Evolutionary conservation across 805 yeast species (phyloP).

Genomic region (Phaffomyces antillensis): DNA sequence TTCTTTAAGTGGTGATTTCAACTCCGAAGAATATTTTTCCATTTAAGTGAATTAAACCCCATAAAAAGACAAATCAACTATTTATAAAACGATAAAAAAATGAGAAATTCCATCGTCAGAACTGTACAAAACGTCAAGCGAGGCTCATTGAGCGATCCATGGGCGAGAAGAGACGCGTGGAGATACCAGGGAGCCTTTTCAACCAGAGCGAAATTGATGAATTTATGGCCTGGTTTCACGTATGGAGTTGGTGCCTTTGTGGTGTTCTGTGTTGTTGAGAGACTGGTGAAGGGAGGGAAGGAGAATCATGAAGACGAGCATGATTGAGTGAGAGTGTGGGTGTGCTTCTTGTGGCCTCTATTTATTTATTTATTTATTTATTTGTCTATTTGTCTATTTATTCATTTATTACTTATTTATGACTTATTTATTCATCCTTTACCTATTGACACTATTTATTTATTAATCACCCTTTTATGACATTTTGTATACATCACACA

Average conservation of each 20-base stretch:
- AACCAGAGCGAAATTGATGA: slow-evolving; percentile 58
- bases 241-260: slow-evolving; percentile 72
- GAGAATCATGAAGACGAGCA: slow-evolving; percentile 11
- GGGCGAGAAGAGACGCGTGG: slow-evolving; percentile 79
- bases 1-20: too few relatives aligned
- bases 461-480: too few relatives aligned
- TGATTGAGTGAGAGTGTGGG: not conserved
- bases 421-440: not conserved
- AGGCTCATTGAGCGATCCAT: slow-evolving; percentile 29
- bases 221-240: slow-evolving; percentile 75
- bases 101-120: slow-evolving; percentile 16
- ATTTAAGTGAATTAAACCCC: not conserved
- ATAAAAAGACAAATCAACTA: too few relatives aligned
- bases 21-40: not conserved
- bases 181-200: slow-evolving; percentile 80
- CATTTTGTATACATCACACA: too few relatives aligned
- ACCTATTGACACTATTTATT: too few relatives aligned
- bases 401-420: too few relatives aligned
- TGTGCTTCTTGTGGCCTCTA: not conserved
- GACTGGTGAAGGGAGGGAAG: slow-evolving; percentile 11
- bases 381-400: too few relatives aligned
- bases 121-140: slow-evolving; percentile 6
- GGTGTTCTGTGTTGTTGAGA: slow-evolving; percentile 42
- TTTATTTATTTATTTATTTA: not conserved
- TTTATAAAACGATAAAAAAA: slow-evolving; percentile 1